These are phyloP conservation scores for Dispira parvispora DNA, from an alignment of 192 early-diverging fungal species.

Conservation along the genomic window DNA sequence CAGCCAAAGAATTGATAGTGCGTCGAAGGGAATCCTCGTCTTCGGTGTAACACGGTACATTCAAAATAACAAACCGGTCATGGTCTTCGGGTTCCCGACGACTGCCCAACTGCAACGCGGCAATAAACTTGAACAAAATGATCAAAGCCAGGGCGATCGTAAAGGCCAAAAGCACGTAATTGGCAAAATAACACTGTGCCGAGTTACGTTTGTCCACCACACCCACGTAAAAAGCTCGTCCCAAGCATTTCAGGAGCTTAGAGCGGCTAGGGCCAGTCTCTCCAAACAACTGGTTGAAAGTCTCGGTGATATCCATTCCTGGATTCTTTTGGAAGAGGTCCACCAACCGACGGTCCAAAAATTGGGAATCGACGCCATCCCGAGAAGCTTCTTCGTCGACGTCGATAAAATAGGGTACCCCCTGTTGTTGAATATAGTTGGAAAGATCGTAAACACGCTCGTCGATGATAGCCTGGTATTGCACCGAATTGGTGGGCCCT, in stretches of 20 bases:
- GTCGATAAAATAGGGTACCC: conserved; percentile 26
- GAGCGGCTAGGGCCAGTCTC: conserved; percentile 20
- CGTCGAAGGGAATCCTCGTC: conserved; percentile 82
- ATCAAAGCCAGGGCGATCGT: conserved; percentile 69
- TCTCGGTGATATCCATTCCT: conserved; percentile 41
- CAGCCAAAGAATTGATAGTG: conserved; percentile 87
- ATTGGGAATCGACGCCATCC: conserved; percentile 24
- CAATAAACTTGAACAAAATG: conserved; percentile 87
- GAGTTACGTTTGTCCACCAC: conserved; percentile 71
- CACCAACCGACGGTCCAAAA: conserved; percentile 40
- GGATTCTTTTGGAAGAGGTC: conserved; percentile 44
- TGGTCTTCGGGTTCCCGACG: conserved; percentile 62
- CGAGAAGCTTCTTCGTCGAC: conserved; percentile 21
- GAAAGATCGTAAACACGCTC: conserved; percentile 58
- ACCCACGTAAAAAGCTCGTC: conserved; percentile 72
- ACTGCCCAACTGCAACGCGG: conserved; percentile 75
- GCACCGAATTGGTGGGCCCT: conserved; percentile 19
- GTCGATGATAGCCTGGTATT: conserved; percentile 44
- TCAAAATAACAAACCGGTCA: conserved; percentile 83
- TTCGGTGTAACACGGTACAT: conserved; percentile 97
- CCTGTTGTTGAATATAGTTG: conserved; percentile 36
- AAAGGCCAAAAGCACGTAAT: conserved; percentile 67
- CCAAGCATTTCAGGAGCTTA: conserved; percentile 52
- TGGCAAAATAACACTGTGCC: conserved; percentile 56
- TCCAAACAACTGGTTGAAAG: conserved; percentile 38